A percentile compares a stretch with the other conserved stretches of the same genome.
Conservation (phyloP, 1,284 basidiomycete species). For the Austroboletus niveus region DNA sequence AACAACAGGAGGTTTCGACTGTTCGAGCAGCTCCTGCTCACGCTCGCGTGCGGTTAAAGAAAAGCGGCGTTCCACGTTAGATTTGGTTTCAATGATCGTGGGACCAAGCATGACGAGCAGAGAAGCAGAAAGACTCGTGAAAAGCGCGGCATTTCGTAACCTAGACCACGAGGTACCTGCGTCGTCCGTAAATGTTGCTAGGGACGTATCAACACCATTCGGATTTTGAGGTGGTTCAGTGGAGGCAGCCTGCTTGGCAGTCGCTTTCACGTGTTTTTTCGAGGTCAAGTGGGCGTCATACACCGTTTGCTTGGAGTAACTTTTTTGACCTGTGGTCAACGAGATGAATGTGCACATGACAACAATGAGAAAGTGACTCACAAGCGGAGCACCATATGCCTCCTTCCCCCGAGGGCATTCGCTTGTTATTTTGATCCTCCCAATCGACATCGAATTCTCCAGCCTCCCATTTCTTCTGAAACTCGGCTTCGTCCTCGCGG, state of each 20-base stretch:
- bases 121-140: conserved; percentile 69
- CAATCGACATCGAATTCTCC: conserved; percentile 73
- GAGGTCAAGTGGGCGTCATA: conserved; percentile 95
- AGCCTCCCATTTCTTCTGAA: conserved; percentile 79
- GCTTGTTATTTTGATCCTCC: conserved; percentile 55
- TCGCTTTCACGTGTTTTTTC: conserved; percentile 92
- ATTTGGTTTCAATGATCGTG: conserved; percentile 85
- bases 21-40: conserved; percentile 89
- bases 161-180: conserved; percentile 54
- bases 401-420: conserved; percentile 37
- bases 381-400: conserved; percentile 97
- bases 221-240: conserved; percentile 55
- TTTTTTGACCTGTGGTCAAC: conserved; percentile 71
- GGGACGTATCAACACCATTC: conserved; percentile 49
- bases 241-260: conserved; percentile 65
- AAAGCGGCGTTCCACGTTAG: conserved; percentile 94
- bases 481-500: conserved; percentile 62
- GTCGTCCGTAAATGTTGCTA: conserved; percentile 24
- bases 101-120: conserved; percentile 66
- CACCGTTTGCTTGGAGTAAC: conserved; percentile 96
- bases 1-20: conserved; percentile 68
- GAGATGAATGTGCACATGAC: conserved; percentile 7
- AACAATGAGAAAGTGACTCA: conserved; percentile 43
- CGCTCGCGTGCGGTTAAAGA: conserved; percentile 96
- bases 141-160: conserved; percentile 65